phyloP scores from a whole-genome alignment of 2,329 filamentous ascomycete genomes.

The Aureobasidium sp. region DNA sequence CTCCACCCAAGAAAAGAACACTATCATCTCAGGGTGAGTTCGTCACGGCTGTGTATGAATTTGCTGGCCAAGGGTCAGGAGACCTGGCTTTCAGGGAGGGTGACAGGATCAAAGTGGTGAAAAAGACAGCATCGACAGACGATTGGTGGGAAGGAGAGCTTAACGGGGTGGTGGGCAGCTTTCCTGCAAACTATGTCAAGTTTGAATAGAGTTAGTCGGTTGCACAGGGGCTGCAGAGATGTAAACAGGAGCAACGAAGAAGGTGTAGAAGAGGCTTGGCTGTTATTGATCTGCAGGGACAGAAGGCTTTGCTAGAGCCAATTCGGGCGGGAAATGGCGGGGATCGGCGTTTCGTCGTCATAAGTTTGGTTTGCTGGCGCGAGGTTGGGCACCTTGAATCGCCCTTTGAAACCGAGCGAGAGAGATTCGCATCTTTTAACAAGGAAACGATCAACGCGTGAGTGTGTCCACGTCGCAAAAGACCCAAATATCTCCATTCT shows the following conservation, averaged over 20 bases:
- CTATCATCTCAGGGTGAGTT: constrained; percentile 37
- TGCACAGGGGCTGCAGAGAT: neutral
- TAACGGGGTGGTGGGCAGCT: constrained; percentile 57
- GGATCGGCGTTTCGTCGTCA: neutral
- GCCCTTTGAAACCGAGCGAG: neutral
- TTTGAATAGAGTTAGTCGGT: constrained; percentile 5
- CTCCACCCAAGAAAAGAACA: constrained; percentile 56
- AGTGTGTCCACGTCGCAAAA: neutral
- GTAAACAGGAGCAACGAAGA: neutral
- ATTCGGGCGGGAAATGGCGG: neutral
- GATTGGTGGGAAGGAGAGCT: constrained; percentile 86
- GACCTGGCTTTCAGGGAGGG: constrained; percentile 70
- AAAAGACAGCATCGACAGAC: constrained; percentile 69
- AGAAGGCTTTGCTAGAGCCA: neutral
- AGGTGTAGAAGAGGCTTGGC: neutral
- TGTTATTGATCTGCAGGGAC: neutral
- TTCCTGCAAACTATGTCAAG: constrained; percentile 68
- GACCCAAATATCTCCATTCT: neutral
- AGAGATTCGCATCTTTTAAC: neutral
- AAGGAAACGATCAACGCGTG: neutral
- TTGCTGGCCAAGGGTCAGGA: constrained; percentile 57
- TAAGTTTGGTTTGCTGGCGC: neutral
- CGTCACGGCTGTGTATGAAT: constrained; percentile 63
- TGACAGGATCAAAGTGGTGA: constrained; percentile 66
- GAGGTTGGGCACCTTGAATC: neutral